phyloP scores from a whole-genome alignment of 2,329 filamentous ascomycete species.

The Clonostachys rhizophaga region DNA sequence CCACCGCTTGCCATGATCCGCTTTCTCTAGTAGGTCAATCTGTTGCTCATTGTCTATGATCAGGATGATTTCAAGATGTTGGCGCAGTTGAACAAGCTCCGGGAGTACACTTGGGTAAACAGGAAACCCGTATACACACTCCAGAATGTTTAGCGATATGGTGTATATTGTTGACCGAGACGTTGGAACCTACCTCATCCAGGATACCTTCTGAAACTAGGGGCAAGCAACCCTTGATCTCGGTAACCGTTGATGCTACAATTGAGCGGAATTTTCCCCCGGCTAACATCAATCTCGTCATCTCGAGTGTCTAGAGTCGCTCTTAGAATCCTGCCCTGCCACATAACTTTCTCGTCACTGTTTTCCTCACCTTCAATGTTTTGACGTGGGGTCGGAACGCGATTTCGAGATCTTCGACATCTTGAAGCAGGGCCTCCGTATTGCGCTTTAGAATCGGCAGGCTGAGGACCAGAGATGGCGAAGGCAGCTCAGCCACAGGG shows the following conservation, averaged over 20 bases:
- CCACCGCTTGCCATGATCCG: constrained; percentile 14
- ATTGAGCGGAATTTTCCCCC: constrained; percentile 26
- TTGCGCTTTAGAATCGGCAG: constrained; percentile 29
- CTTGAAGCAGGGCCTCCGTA: constrained; percentile 22
- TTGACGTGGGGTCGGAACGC: constrained; percentile 37
- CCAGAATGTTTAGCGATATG: background rate
- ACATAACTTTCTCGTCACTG: background rate
- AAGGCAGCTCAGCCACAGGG: constrained; percentile 24
- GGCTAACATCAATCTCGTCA: constrained; percentile 32
- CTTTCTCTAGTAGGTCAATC: constrained; percentile 17
- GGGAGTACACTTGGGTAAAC: constrained; percentile 25
- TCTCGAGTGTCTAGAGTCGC: constrained; percentile 20
- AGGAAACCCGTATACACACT: constrained; percentile 33
- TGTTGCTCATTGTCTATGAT: constrained; percentile 30
- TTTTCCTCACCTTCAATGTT: constrained; percentile 29
- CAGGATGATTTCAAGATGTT: constrained; percentile 21
- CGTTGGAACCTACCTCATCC: constrained; percentile 23
- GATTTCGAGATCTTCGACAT: constrained; percentile 30
- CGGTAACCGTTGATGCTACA: constrained; percentile 31
- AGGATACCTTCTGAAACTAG: constrained; percentile 30
- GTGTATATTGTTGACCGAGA: background rate
- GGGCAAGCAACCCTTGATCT: constrained; percentile 29
- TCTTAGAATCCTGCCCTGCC: background rate
- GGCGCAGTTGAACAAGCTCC: constrained; percentile 16
- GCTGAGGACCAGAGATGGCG: constrained; percentile 30